These are phyloP conservation scores for Uronychia setigera DNA, from an alignment of 73 alveolate genomes.

Conservation along the genomic window DNA sequence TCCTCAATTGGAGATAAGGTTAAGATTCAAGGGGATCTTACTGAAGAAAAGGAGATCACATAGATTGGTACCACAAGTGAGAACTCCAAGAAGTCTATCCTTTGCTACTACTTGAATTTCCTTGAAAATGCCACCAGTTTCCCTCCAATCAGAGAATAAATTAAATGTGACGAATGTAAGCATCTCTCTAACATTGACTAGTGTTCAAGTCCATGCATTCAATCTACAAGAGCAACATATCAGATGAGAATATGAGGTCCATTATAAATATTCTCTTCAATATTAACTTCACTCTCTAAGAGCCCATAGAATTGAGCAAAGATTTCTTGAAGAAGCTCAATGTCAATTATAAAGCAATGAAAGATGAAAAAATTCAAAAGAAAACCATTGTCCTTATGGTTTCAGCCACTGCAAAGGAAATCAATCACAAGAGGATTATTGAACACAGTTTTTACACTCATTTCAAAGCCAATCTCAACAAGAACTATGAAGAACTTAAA, in stretches of 20 bases:
- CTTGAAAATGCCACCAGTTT: conserved; percentile 48
- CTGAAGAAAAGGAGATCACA: neutral
- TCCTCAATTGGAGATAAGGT: conserved; percentile 22
- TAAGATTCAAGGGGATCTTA: neutral
- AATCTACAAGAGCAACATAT: conserved; percentile 32
- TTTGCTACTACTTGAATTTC: conserved; percentile 36
- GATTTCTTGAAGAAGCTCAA: conserved; percentile 47
- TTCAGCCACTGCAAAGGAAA: conserved; percentile 57
- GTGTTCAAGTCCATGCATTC: conserved; percentile 40
- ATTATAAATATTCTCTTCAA: conserved; percentile 55
- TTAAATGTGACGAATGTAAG: conserved; percentile 42
- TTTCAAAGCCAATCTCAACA: conserved; percentile 51
- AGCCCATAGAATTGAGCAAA: conserved; percentile 38
- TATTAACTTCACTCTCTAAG: conserved; percentile 47
- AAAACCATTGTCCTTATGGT: conserved; percentile 57
- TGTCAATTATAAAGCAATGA: conserved; percentile 29
- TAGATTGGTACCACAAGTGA: neutral
- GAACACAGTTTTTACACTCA: conserved; percentile 58
- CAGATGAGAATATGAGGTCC: conserved; percentile 31
- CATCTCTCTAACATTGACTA: neutral
- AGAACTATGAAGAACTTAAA: conserved; percentile 17
- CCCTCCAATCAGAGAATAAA: conserved; percentile 41
- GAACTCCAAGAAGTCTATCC: conserved; percentile 22
- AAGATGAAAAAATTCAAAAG: conserved; percentile 45
- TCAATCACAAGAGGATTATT: conserved; percentile 60